Base-by-base conservation (phyloP, 208 protist genomes). In the Trypanosoma brucei region DNA sequence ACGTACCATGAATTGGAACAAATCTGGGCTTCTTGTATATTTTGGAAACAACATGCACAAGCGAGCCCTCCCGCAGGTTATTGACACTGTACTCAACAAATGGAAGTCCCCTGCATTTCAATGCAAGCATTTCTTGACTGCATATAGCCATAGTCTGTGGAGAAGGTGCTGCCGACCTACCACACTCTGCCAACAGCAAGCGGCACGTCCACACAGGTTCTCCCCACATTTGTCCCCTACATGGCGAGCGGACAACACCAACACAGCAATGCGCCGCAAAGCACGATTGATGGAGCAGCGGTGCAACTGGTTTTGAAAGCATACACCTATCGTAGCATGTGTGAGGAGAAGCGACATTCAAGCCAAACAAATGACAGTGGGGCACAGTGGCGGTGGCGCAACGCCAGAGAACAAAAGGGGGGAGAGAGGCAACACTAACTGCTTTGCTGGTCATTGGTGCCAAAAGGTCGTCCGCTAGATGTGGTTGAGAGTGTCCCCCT, bases 11-110 rank as follows among this genome's bases (percentile, higher is more conserved):
- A 39, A 88, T 77, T 5, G 86, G 70, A 38, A 91, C 62, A 68
- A 89, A 95, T 38, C 76, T 79, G 1, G 81, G 84, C 33, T 76
- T 75, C 56, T 90, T 82, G 34, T 93, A 75, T 1, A 93, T 70
- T 65, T 86, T 91, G 30, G 84, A 82, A 31, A 87, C 83, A 49
- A 92, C 84, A 71, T 92, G 86, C 2, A 95, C 75, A n/a, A 93
- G 11, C 13, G 72, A 75, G 33, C 86, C 86, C 9, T 93, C 76
- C 7, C 63, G 55, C 50, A 95, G 38, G 30, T 81, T 62, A 14
- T 51, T 55, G 48, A 70, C 42, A 72, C 86, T 89, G 68, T 83
- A 92, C 40, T 69, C 58, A 30, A 80, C 76, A 55, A 84, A 74
- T 1, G 68, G 59, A 30, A 54, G 62, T 8, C 89, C 89, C 51